A percentile compares a stretch with the other conserved stretches of the same genome.
These are phyloP conservation scores for Kuraishia hungarica DNA, from an alignment of 805 yeast genomes.

Conservation along the genomic window DNA sequence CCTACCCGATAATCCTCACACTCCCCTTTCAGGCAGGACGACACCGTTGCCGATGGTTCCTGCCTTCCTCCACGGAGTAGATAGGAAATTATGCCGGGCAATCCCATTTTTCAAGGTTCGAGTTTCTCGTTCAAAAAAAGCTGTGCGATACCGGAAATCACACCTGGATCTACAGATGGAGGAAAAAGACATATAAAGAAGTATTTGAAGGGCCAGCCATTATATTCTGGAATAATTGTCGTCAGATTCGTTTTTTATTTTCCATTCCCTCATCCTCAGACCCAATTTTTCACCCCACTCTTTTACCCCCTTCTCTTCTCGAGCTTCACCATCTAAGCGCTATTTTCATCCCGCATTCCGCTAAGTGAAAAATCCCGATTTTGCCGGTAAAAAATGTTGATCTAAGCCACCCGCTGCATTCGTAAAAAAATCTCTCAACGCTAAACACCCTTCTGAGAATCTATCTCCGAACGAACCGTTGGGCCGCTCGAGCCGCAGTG, in stretches of 20 bases:
- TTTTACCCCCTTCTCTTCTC: neutral
- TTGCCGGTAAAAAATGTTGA: neutral
- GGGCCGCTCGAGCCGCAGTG: neutral
- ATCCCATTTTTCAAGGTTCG: neutral
- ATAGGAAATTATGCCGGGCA: neutral
- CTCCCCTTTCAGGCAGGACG: neutral
- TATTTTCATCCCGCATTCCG: neutral
- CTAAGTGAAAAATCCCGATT: neutral
- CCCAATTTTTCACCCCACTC: too few relatives aligned
- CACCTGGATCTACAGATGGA: neutral
- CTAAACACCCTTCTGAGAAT: neutral
- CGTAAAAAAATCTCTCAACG: neutral
- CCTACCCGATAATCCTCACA: neutral
- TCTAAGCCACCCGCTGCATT: neutral
- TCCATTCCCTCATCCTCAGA: neutral
- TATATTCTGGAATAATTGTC: neutral
- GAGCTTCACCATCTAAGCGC: neutral
- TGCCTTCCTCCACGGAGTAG: neutral
- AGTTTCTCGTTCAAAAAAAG: too few relatives aligned
- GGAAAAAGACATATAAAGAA: too few relatives aligned
- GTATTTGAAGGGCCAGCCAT: neutral
- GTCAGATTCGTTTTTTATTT: neutral
- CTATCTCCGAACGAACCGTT: neutral
- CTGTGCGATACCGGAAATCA: neutral
- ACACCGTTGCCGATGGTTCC: neutral